Conservation (phyloP, 495 filamentous ascomycete species). For the Aspergillus heteromorphus region DNA sequence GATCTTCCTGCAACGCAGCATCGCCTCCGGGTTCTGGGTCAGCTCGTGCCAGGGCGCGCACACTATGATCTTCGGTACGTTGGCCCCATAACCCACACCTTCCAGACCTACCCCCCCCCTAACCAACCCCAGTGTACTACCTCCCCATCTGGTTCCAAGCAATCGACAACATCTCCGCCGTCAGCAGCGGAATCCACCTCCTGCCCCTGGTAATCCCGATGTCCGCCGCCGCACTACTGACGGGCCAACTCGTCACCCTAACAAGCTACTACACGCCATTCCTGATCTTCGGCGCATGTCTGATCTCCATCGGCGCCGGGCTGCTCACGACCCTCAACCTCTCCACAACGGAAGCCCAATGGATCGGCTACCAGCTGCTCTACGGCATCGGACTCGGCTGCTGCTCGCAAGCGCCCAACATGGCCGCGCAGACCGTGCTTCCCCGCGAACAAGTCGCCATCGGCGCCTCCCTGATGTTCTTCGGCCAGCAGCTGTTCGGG, state of each 20-base stretch:
- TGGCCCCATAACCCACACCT: not conserved
- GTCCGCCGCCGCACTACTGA: conserved; percentile 22
- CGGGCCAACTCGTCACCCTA: conserved; percentile 47
- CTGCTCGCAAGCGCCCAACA: conserved; percentile 28
- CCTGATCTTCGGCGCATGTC: conserved; percentile 48
- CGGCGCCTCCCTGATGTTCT: conserved; percentile 35
- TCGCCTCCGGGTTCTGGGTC: conserved; percentile 10
- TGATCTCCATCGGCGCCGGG: conserved; percentile 58
- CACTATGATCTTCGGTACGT: conserved; percentile 46
- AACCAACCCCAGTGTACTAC: conserved; percentile 29
- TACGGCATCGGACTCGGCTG: conserved; percentile 34
- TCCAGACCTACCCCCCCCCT: not conserved
- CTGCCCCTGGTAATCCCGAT: conserved; percentile 30
- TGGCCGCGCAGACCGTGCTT: conserved; percentile 37
- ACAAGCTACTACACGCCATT: conserved; percentile 67
- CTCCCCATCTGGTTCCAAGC: conserved; percentile 47
- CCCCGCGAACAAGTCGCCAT: conserved; percentile 27
- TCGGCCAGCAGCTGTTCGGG: conserved; percentile 35
- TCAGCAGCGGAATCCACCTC: conserved; percentile 50
- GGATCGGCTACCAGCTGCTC: conserved; percentile 35
- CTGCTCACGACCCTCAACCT: conserved; percentile 54
- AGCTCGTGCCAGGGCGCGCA: conserved; percentile 8
- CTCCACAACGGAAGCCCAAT: conserved; percentile 37
- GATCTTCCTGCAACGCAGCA: conserved; percentile 27
- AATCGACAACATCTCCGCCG: conserved; percentile 56